These are phyloP conservation scores for Naematelia encephala DNA, from an alignment of 768 basidiomycete species.

Conservation along the genomic window DNA sequence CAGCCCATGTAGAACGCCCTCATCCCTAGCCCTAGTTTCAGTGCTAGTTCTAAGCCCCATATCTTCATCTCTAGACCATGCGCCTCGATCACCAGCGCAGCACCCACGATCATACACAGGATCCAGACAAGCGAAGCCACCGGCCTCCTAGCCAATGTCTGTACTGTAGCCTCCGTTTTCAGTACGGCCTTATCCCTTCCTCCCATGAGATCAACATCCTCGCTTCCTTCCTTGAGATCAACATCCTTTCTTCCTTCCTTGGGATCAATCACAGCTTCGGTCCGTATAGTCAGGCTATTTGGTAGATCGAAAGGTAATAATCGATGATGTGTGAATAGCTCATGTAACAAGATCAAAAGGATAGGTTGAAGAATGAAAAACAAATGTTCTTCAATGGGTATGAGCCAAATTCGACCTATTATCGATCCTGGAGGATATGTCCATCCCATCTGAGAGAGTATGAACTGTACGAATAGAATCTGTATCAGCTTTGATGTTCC, in stretches of 20 bases:
- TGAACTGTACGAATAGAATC: too few species aligned
- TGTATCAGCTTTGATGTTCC: too few species aligned
- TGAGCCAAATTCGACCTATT: slow-evolving; percentile 30
- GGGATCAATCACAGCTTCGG: neutral
- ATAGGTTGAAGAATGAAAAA: slow-evolving; percentile 49
- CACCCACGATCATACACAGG: slow-evolving; percentile 11
- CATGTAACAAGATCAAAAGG: slow-evolving; percentile 42
- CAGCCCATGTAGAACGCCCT: slow-evolving; percentile 44
- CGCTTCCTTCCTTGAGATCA: neutral
- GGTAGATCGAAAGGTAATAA: slow-evolving; percentile 35
- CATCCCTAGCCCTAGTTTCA: slow-evolving; percentile 17
- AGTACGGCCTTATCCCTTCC: neutral
- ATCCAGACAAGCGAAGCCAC: slow-evolving; percentile 26
- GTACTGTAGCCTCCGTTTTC: slow-evolving; percentile 12
- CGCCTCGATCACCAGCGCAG: slow-evolving; percentile 24
- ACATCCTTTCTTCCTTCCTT: neutral
- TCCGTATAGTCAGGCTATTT: neutral
- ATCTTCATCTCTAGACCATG: slow-evolving; percentile 12
- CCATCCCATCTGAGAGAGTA: slow-evolving; percentile 38
- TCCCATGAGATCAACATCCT: neutral
- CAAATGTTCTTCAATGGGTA: slow-evolving; percentile 49
- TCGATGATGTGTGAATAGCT: slow-evolving; percentile 21
- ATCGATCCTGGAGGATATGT: slow-evolving; percentile 41
- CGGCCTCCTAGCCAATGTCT: slow-evolving; percentile 36
- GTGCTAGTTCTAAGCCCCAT: neutral